A percentile compares a stretch with the other conserved stretches of the same genome.
Evolutionary conservation across 495 filamentous ascomycete genomes (phyloP).

Genomic region (Daldinia bambusicola): DNA sequence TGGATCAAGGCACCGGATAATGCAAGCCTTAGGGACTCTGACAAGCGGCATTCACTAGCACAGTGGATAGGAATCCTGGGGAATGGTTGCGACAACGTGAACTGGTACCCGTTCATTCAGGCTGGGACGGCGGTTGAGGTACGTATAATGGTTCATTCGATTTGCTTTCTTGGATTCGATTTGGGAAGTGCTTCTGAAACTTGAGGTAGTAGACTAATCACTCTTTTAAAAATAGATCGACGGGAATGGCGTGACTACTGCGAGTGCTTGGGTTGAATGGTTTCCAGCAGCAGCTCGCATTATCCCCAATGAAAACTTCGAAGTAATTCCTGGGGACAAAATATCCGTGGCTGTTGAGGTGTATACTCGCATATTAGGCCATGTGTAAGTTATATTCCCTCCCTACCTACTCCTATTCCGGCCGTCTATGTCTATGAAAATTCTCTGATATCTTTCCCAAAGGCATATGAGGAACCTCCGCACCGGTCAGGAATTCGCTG

Average conservation of each 20-base stretch:
- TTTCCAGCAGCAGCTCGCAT: background rate
- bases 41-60: background rate
- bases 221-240: background rate
- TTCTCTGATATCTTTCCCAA: background rate
- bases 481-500: background rate
- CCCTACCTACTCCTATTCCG: background rate
- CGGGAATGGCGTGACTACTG: background rate
- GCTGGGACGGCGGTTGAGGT: background rate
- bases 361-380: background rate
- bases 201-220: background rate
- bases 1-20: constrained; percentile 2
- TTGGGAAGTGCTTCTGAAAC: background rate
- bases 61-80: background rate
- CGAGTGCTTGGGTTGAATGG: background rate
- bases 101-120: background rate
- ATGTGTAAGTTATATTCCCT: background rate
- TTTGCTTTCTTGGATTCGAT: background rate
- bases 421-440: background rate
- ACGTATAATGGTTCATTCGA: background rate
- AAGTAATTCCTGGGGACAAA: background rate
- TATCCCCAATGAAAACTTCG: background rate
- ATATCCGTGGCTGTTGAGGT: background rate
- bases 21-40: background rate
- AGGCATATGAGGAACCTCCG: background rate
- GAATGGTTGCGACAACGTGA: background rate